Percentiles rank a stretch among this genome's conserved stretches.
Evolutionary conservation across 805 yeast genomes (phyloP).

Genomic region (Yamadazyma philogaea): DNA sequence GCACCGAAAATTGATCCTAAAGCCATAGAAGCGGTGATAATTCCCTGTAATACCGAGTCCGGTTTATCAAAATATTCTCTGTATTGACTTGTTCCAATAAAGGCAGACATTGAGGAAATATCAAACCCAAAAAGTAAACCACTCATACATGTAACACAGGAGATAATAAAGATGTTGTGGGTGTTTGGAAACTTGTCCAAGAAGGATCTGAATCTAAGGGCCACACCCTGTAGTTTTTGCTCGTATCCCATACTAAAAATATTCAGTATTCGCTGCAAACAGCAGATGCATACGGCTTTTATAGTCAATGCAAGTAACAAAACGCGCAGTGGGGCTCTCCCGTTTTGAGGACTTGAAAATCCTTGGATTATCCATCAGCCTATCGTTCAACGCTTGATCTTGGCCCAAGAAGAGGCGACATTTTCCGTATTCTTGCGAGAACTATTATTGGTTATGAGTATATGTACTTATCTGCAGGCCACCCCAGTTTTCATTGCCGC

Average conservation of each 20-base stretch:
- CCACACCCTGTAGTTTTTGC: constrained; percentile 31
- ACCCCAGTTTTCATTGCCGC: too few species aligned
- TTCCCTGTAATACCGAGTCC: constrained; percentile 58
- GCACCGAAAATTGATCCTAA: constrained; percentile 76
- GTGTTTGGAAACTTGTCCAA: constrained; percentile 38
- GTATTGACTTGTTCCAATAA: constrained; percentile 49
- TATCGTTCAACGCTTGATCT: too few species aligned
- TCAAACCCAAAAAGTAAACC: constrained; percentile 79
- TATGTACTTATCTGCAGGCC: too few species aligned
- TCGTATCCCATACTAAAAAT: constrained; percentile 32
- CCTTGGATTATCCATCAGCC: too few species aligned
- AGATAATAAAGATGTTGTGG: constrained; percentile 56
- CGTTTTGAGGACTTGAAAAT: too few species aligned
- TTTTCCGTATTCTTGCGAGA: too few species aligned
- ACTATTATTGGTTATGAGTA: too few species aligned
- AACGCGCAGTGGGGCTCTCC: too few species aligned
- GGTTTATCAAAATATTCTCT: constrained; percentile 44
- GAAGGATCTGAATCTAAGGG: constrained; percentile 30
- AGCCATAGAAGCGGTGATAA: constrained; percentile 72
- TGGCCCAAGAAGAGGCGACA: too few species aligned
- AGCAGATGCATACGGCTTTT: too few species aligned
- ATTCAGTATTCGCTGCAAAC: too few species aligned
- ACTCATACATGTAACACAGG: constrained; percentile 57
- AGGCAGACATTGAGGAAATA: constrained; percentile 73
- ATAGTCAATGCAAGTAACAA: too few species aligned